Base-by-base conservation (phyloP, 2,329 filamentous ascomycete species). In the Cadophora sp. region DNA sequence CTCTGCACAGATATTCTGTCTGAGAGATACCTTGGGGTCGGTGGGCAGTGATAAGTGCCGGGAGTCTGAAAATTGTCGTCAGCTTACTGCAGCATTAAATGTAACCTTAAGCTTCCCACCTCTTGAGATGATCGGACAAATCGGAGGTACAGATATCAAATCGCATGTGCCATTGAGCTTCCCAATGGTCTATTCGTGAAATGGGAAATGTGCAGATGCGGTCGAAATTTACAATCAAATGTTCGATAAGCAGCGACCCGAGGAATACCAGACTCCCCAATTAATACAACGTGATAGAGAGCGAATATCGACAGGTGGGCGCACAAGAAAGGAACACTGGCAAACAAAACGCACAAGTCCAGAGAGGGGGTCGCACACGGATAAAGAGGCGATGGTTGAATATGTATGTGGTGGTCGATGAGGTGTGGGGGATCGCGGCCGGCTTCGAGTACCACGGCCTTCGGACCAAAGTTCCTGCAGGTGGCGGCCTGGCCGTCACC, bases 181-280 rank as follows among this genome's bases (percentile, higher is more conserved):
- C 22, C 55, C 34, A 27, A 8, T 24, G 40, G 37, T 67, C 48
- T 66, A 50, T 51, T 62, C 31, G 63, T 56, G 50, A 31, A 62
- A 55, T 56, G 70, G 64, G 46, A 68, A 46, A 50, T 71, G 51
- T 69, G 61, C 46, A 64, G 66, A 69, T 69, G 66, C 65, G 66
- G 60, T 69, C 59, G 29, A 68, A 24, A 59, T 67, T 68, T 64
- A 22, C 67, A 66, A 66, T 64, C 40, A 67, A 62, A 59, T 53
- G 26, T 67, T 55, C 31, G 62, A 64, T 58, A 51, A 46, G 55
- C 69, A 66, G 69, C 40, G 34, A 24, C 62, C 64, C 71, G 76
- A 79, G 79, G 76, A 79, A 79, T 79, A 71, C 77, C 79, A 76
- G 77, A 79, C 74, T 72, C 79, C 77, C 76, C 76, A 72, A 75